Evolutionary conservation across 805 yeast species (phyloP).

Genomic region (Pichia ethanolica): DNA sequence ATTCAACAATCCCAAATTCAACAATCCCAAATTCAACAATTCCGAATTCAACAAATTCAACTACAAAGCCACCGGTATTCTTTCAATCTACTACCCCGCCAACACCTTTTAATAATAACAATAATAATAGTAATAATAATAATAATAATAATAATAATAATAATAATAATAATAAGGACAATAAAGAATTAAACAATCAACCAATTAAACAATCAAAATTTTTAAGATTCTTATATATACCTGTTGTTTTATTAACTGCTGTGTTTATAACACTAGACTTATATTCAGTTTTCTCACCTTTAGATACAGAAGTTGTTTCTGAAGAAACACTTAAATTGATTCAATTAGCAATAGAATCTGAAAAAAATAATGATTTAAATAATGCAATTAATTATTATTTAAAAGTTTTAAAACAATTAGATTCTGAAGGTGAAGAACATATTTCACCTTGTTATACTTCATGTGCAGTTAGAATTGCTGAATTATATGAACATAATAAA

Average conservation of each 20-base stretch:
- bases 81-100: neutral
- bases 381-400: constrained; percentile 63
- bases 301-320: constrained; percentile 9
- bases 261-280: neutral
- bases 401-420: constrained; percentile 60
- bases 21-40: neutral
- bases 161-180: too few species aligned
- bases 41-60: neutral
- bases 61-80: neutral
- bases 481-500: constrained; percentile 54
- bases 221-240: neutral
- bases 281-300: neutral
- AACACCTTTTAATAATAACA: neutral
- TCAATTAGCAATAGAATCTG: constrained; percentile 13
- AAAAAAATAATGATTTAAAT: constrained; percentile 39
- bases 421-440: constrained; percentile 43
- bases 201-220: neutral
- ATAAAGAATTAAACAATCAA: neutral
- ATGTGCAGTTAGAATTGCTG: constrained; percentile 73
- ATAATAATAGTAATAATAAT: too few species aligned
- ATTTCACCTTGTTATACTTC: constrained; percentile 80
- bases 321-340: constrained; percentile 10
- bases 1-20: neutral
- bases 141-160: too few species aligned
- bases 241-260: neutral